Percentiles rank a stretch among this genome's conserved stretches.
Evolutionary conservation across 257 asterid species (phyloP).

Genomic region (Solanum ahanhuiri): DNA sequence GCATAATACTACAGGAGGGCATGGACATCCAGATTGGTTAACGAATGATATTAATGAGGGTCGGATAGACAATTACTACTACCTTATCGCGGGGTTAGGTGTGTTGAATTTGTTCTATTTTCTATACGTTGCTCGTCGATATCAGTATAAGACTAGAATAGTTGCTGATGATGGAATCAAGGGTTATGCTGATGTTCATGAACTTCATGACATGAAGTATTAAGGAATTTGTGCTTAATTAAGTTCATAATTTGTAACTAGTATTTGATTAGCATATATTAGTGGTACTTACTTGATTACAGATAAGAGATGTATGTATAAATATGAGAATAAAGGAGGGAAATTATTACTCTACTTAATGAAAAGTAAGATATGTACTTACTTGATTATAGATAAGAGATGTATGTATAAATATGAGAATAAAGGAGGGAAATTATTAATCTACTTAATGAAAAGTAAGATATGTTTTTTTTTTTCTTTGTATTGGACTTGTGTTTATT

Average conservation of each 20-base stretch:
- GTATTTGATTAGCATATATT: background rate
- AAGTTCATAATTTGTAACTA: background rate
- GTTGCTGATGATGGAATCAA: slow-evolving; percentile 15
- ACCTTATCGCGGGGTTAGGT: slow-evolving; percentile 54
- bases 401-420: background rate
- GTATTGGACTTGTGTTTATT: background rate
- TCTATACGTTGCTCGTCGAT: slow-evolving; percentile 37
- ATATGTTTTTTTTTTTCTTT: background rate
- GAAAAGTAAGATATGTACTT: background rate
- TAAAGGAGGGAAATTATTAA: background rate
- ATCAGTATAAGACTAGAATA: slow-evolving; percentile 46
- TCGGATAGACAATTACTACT: slow-evolving; percentile 50
- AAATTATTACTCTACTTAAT: background rate
- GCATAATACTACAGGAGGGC: slow-evolving; percentile 41
- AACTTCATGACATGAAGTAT: slow-evolving; percentile 20
- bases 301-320: background rate
- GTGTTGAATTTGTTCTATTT: slow-evolving; percentile 52
- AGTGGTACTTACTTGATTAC: background rate
- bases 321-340: background rate
- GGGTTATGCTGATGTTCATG: slow-evolving; percentile 20
- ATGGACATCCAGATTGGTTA: slow-evolving; percentile 68
- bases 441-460: background rate
- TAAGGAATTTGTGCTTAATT: background rate
- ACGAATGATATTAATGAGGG: slow-evolving; percentile 57
- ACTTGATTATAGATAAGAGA: background rate